These are phyloP conservation scores for Castanospermum australe DNA, from an alignment of 306 rosid genomes.

Conservation along the genomic window DNA sequence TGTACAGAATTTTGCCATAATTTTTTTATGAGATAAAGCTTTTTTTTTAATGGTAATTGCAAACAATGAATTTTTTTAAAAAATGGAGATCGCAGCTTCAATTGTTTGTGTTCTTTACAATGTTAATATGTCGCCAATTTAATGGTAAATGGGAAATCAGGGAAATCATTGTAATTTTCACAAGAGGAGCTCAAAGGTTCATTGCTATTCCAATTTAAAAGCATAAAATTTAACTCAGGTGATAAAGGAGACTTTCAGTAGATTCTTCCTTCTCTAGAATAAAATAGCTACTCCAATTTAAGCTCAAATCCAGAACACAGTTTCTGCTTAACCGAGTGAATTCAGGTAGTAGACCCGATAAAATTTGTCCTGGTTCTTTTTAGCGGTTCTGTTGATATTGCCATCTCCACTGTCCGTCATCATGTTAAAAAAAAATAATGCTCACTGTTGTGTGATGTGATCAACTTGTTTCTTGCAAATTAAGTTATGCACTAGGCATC, in stretches of 20 bases:
- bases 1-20: slow-evolving; percentile 27
- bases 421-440: too few relatives aligned
- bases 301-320: background rate
- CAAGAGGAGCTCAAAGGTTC: background rate
- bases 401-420: too few relatives aligned
- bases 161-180: background rate
- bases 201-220: background rate
- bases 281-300: background rate
- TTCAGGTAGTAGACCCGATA: background rate
- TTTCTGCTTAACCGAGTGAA: background rate
- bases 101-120: background rate
- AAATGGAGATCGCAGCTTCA: background rate
- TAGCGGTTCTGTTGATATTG: too few relatives aligned
- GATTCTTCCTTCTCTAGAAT: background rate
- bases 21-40: background rate
- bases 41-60: too few relatives aligned
- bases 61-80: too few relatives aligned
- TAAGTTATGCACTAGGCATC: background rate
- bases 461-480: slow-evolving; percentile 4
- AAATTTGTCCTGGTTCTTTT: too few relatives aligned
- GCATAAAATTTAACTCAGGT: background rate
- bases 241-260: background rate
- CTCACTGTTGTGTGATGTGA: too few relatives aligned
- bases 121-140: background rate
- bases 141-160: background rate